These are phyloP conservation scores for Epichloe bromicola DNA, from an alignment of 2,329 filamentous ascomycete species.

Conservation along the genomic window DNA sequence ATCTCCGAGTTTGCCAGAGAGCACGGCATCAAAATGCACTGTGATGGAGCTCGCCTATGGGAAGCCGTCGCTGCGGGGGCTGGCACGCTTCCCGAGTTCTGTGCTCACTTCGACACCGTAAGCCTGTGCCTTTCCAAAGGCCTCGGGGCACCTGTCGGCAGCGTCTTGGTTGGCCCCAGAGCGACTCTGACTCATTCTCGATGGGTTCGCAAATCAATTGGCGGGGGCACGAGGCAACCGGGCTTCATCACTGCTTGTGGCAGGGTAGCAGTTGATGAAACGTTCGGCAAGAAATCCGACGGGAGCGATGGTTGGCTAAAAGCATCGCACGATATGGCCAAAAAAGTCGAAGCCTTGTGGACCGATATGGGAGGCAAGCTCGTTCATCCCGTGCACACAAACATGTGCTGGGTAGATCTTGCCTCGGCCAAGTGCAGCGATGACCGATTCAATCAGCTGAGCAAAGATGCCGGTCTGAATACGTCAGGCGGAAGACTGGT, in stretches of 20 bases:
- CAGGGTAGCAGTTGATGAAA: conserved; percentile 47
- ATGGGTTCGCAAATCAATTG: conserved; percentile 53
- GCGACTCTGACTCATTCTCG: conserved; percentile 25
- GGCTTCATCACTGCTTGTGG: conserved; percentile 63
- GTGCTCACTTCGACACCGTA: conserved; percentile 57
- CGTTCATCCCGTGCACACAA: conserved; percentile 64
- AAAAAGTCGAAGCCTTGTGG: conserved; percentile 58
- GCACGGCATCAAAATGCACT: conserved; percentile 55
- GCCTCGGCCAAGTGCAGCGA: conserved; percentile 38
- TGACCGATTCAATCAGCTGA: conserved; percentile 26
- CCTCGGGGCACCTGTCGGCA: conserved; percentile 68
- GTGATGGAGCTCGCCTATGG: conserved; percentile 73
- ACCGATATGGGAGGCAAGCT: conserved; percentile 54
- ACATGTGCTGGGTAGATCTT: conserved; percentile 81
- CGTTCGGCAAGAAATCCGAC: conserved; percentile 24
- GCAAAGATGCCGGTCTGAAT: conserved; percentile 29
- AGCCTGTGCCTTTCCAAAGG: conserved; percentile 75
- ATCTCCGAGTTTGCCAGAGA: conserved; percentile 58
- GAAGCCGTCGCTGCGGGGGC: conserved; percentile 63
- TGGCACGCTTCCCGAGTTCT: conserved; percentile 53
- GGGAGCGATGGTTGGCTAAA: conserved; percentile 43
- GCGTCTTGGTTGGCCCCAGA: conserved; percentile 48
- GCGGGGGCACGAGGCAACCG: conserved; percentile 60
- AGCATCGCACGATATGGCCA: conserved; percentile 49
- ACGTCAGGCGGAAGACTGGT: conserved; percentile 30